Evolutionary conservation across 768 basidiomycete species (phyloP), one percentile per base, ranked within the genome.

Genomic region (Rhizopogon roseolus): DNA sequence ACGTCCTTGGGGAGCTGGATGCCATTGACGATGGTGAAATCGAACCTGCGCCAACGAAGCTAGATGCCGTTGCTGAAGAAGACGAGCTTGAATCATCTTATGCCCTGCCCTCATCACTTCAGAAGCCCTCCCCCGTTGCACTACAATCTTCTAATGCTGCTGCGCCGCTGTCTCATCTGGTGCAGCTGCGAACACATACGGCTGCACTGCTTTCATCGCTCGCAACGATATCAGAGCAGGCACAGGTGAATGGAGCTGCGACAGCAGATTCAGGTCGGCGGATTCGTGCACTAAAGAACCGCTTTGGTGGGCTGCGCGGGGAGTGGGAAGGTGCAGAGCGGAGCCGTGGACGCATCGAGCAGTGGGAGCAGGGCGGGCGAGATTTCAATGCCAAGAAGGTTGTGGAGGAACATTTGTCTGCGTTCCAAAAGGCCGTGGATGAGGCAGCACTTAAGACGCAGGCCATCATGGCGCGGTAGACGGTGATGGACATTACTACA

Each of bases 281-380:
- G 70, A 84, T 95, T 40, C 86, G 92, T 46, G 88, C 88, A 13
- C 70, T 93, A 57, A 90, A 89, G 73, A 92, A 93, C 62, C 88
- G 87, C 60, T 70, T 93, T 29, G 86, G 85, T 6, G 87, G 82
- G 19, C 90, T 88, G 86, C 79, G 85, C 52, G 77, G 80, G 32
- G 91, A 93, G 52, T 90, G 85, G 79, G 91, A 93, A 59, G 88
- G 85, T 57, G 91, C 90, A 39, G 91, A 93, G 65, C 79, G 82
- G 43, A 93, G 91, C 63, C 79, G 87, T 34, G 63, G 76, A 54
- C 81, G 75, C 66, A 90, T 93, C 53, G 89, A 90, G 67, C 78
- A 75, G 65, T 93, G 92, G 92, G 91, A 93, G 63, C 76, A 81
- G 7, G 88, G 67, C 70, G 54, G 81, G 80, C 27, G 75, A 72